These are phyloP conservation scores for Pneumocystis wakefieldiae DNA, from an alignment of 1,139 yeast species.

Conservation along the genomic window DNA sequence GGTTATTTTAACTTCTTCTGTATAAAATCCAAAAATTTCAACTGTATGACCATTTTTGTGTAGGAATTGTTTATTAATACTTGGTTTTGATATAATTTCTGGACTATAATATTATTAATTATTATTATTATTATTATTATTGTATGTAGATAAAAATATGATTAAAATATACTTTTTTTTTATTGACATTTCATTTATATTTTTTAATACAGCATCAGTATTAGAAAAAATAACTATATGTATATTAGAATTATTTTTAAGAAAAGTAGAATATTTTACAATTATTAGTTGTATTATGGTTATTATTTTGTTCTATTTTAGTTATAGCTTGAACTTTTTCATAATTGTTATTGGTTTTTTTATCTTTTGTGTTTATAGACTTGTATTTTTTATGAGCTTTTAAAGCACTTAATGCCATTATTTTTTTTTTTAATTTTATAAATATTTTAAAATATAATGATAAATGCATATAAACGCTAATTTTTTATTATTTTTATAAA, in stretches of 20 bases:
- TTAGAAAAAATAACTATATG: neutral
- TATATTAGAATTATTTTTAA: neutral
- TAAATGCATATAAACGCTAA: too few relatives aligned
- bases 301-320: neutral
- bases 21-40: neutral
- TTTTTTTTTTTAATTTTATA: neutral
- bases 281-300: neutral
- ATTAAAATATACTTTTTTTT: neutral
- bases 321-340: neutral
- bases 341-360: neutral
- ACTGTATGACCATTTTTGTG: neutral
- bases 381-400: neutral
- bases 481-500: neutral
- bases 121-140: too few relatives aligned
- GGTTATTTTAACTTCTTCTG: neutral
- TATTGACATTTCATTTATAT: neutral
- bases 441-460: neutral
- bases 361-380: neutral
- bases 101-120: neutral
- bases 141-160: neutral
- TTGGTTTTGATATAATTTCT: neutral
- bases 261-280: neutral
- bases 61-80: neutral
- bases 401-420: neutral
- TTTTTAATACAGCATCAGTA: neutral